Percentiles rank a stretch among this genome's conserved stretches.
These are phyloP conservation scores for Pistacia atlantica DNA, from an alignment of 345 rosid genomes.

Conservation along the genomic window DNA sequence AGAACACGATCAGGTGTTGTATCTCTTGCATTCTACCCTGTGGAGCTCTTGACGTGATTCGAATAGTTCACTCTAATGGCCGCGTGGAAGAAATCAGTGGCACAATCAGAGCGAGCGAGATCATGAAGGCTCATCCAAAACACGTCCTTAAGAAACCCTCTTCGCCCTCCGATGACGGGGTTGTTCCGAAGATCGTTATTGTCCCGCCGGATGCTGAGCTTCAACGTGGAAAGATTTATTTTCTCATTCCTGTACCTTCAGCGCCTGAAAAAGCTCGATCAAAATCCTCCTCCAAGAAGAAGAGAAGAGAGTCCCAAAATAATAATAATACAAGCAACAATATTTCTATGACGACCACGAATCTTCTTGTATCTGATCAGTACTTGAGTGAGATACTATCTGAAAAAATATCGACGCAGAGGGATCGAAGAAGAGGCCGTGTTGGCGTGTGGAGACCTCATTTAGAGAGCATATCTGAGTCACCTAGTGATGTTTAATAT, in stretches of 20 bases:
- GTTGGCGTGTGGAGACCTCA: slow-evolving; percentile 96
- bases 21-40: slow-evolving; percentile 98
- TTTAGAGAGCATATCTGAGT: slow-evolving; percentile 82
- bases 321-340: background rate
- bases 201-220: slow-evolving; percentile 95
- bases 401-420: slow-evolving; percentile 73
- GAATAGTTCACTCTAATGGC: slow-evolving; percentile 89
- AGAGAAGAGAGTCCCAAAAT: background rate
- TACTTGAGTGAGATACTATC: slow-evolving; percentile 93
- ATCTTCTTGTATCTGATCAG: slow-evolving; percentile 59
- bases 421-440: slow-evolving; percentile 86
- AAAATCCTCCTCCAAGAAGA: slow-evolving; percentile 28
- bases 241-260: slow-evolving; percentile 71
- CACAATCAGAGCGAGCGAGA: slow-evolving; percentile 67
- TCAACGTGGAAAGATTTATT: slow-evolving; percentile 92
- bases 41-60: slow-evolving; percentile 90
- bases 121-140: slow-evolving; percentile 83
- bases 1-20: slow-evolving; percentile 88
- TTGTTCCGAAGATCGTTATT: slow-evolving; percentile 72
- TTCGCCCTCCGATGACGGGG: slow-evolving; percentile 46
- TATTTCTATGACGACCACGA: slow-evolving; percentile 37
- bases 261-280: slow-evolving; percentile 36
- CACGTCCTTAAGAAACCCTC: slow-evolving; percentile 88
- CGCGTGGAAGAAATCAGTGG: slow-evolving; percentile 94
- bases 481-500: slow-evolving; percentile 39